A percentile compares a stretch with the other conserved stretches of the same genome.
Evolutionary conservation across 345 rosid species (phyloP).

Genomic region (Microthlaspi erraticum): DNA sequence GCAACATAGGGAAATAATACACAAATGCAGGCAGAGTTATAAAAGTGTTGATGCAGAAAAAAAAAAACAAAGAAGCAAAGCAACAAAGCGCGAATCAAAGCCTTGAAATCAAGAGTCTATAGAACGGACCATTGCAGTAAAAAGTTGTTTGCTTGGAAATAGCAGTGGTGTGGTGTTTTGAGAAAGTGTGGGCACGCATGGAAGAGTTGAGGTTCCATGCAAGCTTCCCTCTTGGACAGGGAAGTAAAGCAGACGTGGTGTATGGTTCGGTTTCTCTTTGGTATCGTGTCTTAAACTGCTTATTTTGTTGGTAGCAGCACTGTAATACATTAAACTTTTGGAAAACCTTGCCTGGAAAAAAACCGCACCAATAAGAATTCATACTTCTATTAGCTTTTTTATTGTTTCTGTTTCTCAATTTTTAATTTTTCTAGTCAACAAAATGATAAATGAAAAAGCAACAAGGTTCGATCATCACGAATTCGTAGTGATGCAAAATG

Average conservation of each 20-base stretch:
- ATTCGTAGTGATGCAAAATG: neutral
- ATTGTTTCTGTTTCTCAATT: neutral
- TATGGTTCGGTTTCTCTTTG: conserved; percentile 60
- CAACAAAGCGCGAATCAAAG: conserved; percentile 44
- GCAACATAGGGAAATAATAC: conserved; percentile 6
- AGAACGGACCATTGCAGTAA: conserved; percentile 96
- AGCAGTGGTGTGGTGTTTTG: conserved; percentile 62
- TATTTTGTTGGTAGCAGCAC: conserved; percentile 61
- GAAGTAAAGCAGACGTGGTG: conserved; percentile 62
- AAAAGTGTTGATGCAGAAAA: neutral
- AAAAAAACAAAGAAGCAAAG: conserved; percentile 21
- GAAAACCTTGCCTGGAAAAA: conserved; percentile 73
- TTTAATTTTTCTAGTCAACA: neutral
- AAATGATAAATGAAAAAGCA: neutral
- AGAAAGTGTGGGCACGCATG: conserved; percentile 59
- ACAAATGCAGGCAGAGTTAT: conserved; percentile 24
- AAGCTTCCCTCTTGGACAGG: conserved; percentile 77
- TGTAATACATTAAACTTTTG: conserved; percentile 80
- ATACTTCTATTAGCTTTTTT: conserved; percentile 54
- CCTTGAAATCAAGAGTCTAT: conserved; percentile 62
- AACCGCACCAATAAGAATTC: conserved; percentile 74
- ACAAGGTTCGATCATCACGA: neutral
- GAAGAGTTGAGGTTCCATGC: conserved; percentile 77
- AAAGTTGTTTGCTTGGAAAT: conserved; percentile 60
- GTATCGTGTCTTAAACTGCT: conserved; percentile 66